These are phyloP conservation scores for Alternaria sp. DNA, from an alignment of 2,329 filamentous ascomycete genomes.

Conservation along the genomic window DNA sequence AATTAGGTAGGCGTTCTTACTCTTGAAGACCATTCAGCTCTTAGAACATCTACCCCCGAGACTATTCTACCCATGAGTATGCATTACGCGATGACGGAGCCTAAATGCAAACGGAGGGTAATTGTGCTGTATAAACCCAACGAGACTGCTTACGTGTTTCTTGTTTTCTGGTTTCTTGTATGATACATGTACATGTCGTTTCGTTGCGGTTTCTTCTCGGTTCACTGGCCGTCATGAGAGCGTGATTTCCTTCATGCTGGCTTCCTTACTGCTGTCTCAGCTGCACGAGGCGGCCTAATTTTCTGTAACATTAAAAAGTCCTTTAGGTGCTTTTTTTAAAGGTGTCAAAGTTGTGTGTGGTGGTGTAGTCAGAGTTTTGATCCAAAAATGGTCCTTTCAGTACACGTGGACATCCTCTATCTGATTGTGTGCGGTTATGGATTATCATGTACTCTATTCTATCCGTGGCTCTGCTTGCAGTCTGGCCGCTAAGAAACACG, in stretches of 20 bases:
- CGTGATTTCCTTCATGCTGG: slow-evolving; percentile 7
- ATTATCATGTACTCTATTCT: slow-evolving; percentile 14
- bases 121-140: slow-evolving; percentile 15
- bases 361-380: too few species aligned
- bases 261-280: not conserved
- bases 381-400: not conserved
- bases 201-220: not conserved
- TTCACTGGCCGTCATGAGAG: slow-evolving; percentile 6
- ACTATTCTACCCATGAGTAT: slow-evolving; percentile 10
- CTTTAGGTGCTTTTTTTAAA: not conserved
- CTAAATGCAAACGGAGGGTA: slow-evolving; percentile 11
- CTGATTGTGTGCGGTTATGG: slow-evolving; percentile 10
- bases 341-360: too few species aligned
- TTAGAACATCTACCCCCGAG: slow-evolving; percentile 5
- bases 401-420: slow-evolving; percentile 9
- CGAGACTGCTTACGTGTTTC: slow-evolving; percentile 16
- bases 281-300: slow-evolving; percentile 6
- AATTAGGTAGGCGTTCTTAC: slow-evolving; percentile 9
- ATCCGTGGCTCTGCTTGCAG: slow-evolving; percentile 6
- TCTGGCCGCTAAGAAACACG: slow-evolving; percentile 1
- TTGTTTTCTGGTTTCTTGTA: slow-evolving; percentile 10
- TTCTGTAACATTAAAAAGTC: slow-evolving; percentile 10
- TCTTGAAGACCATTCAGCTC: slow-evolving; percentile 1
- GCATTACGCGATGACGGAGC: slow-evolving; percentile 18
- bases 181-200: slow-evolving; percentile 10